A percentile compares a stretch with the other conserved stretches of the same genome.
Evolutionary conservation across 1,284 basidiomycete species (phyloP).

Genomic region (Trametes sp.): DNA sequence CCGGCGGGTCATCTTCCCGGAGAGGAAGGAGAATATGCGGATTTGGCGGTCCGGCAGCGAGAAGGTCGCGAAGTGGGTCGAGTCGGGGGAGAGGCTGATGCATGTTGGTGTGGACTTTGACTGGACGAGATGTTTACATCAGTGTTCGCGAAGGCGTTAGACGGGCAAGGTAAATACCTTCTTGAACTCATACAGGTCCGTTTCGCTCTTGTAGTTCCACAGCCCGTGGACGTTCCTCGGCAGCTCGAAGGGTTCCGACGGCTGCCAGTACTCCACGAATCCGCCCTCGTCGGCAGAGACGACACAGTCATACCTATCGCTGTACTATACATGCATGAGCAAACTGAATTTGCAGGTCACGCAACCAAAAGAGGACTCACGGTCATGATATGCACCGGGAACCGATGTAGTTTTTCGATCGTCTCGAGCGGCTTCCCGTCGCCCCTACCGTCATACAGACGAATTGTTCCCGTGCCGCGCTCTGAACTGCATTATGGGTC

Average conservation of each 20-base stretch:
- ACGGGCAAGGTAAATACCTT: constrained; percentile 64
- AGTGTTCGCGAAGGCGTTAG: background rate
- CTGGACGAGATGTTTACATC: constrained; percentile 49
- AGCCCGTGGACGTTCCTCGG: constrained; percentile 82
- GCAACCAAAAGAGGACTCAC: constrained; percentile 57
- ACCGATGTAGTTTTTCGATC: constrained; percentile 81
- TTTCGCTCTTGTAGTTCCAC: constrained; percentile 92
- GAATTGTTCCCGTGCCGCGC: constrained; percentile 74
- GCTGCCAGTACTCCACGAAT: constrained; percentile 97
- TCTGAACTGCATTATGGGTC: constrained; percentile 70
- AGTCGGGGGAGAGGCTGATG: constrained; percentile 90
- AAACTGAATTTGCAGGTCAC: background rate
- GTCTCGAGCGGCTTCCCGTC: constrained; percentile 79
- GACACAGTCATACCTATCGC: constrained; percentile 88
- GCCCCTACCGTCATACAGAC: constrained; percentile 93
- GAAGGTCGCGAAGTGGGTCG: constrained; percentile 88
- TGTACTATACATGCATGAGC: constrained; percentile 67
- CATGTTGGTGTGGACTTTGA: constrained; percentile 92
- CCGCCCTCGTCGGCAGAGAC: constrained; percentile 95
- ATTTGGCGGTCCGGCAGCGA: constrained; percentile 94
- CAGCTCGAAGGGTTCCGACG: constrained; percentile 83
- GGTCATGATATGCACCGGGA: constrained; percentile 90
- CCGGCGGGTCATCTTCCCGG: constrained; percentile 89
- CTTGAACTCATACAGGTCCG: constrained; percentile 98
- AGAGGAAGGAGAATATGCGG: constrained; percentile 91